A percentile compares a stretch with the other conserved stretches of the same genome.
phyloP scores from a whole-genome alignment of 768 basidiomycete species.

The Asterophora lycoperdoides region DNA sequence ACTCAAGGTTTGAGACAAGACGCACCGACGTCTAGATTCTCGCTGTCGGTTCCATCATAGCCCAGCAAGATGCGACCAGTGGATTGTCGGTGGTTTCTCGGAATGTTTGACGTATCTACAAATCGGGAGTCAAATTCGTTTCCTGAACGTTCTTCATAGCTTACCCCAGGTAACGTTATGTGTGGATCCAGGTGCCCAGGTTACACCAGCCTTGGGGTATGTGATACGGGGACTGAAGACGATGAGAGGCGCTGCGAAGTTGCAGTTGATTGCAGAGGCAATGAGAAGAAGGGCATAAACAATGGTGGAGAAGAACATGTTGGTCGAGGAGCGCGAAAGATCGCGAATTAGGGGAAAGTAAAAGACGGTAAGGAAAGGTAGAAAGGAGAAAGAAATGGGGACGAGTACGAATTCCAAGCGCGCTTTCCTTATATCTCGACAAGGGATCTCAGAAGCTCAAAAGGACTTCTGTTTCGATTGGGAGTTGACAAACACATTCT shows the following conservation, averaged over 20 bases:
- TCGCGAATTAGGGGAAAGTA: background rate
- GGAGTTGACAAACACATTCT: background rate
- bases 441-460: conserved; percentile 6
- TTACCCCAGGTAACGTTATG: conserved; percentile 24
- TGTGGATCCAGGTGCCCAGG: conserved; percentile 18
- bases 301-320: conserved; percentile 13
- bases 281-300: conserved; percentile 9
- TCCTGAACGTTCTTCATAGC: background rate
- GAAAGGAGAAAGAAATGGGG: background rate
- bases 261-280: conserved; percentile 4
- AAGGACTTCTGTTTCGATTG: conserved; percentile 7
- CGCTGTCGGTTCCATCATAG: conserved; percentile 28
- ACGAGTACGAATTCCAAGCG: background rate
- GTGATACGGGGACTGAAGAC: conserved; percentile 24
- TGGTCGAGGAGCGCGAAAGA: background rate
- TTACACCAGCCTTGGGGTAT: conserved; percentile 14
- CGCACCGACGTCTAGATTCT: conserved; percentile 46
- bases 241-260: conserved; percentile 14
- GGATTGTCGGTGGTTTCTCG: conserved; percentile 27
- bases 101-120: conserved; percentile 30
- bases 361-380: conserved; percentile 1
- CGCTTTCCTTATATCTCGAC: conserved; percentile 9
- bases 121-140: background rate
- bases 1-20: background rate
- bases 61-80: conserved; percentile 43